Base-by-base conservation (phyloP, 1,139 yeast genomes). In the Torulaspora globosa region DNA sequence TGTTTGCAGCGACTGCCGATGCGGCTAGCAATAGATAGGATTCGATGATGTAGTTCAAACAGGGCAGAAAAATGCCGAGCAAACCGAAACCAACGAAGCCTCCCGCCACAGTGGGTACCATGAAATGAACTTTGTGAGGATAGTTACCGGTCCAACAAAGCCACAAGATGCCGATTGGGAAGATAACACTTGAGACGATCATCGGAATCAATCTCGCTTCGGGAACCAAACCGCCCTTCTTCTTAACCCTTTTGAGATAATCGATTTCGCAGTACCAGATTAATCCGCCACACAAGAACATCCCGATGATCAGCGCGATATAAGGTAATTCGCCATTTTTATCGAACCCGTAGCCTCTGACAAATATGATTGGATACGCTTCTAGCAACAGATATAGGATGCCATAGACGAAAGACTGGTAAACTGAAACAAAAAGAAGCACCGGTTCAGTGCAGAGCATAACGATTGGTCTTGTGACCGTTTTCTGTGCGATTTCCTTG, bases 1-100 rank as follows among this genome's bases (percentile, higher is more conserved):
- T 81, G 63, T 87, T 87, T 11, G 84, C 96, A 4, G 97, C 96
- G 55, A 89, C 72, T 1, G 96, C 96, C 21, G 95, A 84, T 5
- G 96, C 96, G 3, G 96, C 95, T 60, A 82, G 80, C 49, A 80
- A 65, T 52, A 86, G 72, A 62, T 88, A 89, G 32, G 85, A 72
- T 64, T 89, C 96, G 58, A 88, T 82, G 57, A 88, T 76, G 65
- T 88, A 88, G 63, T 82, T 85, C 59, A 88, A 70, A 49, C 88
- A 78, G 11, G 95, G 83, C 56, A 84, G 73, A 74, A 88, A 87
- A 52, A 88, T 82, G 43, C 84, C 73, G 59, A 87, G 71, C 54
- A 87, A 70, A 23, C 95, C 95, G 56, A 74, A 76, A 9, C 96
- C 96, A 41, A 83, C 75, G 55, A 82, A 78, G 0, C 78, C 60